phyloP scores from a whole-genome alignment of 441 rosid genomes.

The Brassica hybrid region DNA sequence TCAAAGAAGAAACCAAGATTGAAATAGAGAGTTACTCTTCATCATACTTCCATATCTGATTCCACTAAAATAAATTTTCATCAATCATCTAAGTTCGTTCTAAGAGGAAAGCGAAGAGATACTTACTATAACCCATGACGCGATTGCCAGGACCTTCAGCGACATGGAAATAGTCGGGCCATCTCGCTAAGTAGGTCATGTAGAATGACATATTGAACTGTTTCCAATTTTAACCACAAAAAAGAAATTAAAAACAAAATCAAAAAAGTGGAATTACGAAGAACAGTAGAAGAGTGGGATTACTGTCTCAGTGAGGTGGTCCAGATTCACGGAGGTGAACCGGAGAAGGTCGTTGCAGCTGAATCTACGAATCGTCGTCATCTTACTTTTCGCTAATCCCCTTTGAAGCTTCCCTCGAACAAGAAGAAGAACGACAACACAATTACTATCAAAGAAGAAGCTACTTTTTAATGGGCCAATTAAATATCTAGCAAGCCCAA shows the following conservation, averaged over 20 bases:
- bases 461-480: neutral
- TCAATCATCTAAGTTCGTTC: neutral
- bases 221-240: too few species aligned
- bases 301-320: constrained; percentile 97
- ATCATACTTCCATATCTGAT: neutral
- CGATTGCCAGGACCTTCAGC: constrained; percentile 81
- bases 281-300: constrained; percentile 6
- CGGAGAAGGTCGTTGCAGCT: constrained; percentile 96
- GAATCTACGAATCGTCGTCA: constrained; percentile 93
- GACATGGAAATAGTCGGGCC: constrained; percentile 97
- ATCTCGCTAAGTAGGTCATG: constrained; percentile 78
- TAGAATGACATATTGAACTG: too few species aligned
- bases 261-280: neutral
- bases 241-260: too few species aligned
- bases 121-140: constrained; percentile 89
- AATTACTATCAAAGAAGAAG: neutral
- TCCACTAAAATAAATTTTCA: neutral
- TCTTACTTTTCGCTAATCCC: constrained; percentile 23
- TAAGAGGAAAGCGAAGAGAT: neutral
- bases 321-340: constrained; percentile 83
- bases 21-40: neutral
- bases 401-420: constrained; percentile 10
- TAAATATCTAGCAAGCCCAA: neutral
- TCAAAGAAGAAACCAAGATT: neutral
- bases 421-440: neutral